Evolutionary conservation across 345 rosid genomes (phyloP), one percentile per base, ranked within the genome.

Genomic region (Turritis glabra): DNA sequence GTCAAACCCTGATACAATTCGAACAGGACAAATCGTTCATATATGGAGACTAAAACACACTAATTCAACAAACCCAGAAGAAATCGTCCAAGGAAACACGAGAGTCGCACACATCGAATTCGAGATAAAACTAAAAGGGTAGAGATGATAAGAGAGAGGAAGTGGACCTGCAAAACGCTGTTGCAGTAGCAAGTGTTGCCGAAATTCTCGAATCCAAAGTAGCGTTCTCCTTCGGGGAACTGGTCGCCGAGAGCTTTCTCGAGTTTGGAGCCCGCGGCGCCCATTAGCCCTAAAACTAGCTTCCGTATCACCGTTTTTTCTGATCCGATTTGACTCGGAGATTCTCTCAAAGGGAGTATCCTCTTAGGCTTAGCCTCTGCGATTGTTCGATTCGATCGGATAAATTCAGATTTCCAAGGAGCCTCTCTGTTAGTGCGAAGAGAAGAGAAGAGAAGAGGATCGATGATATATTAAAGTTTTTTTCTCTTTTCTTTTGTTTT

Each of bases 241-340:
- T 90, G 97, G 82, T 95, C 99, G 79, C 99, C 98, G 38, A 95
- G 87, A 77, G 99, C 99, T 81, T 95, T 95, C 92, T 95, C 99
- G 75, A 95, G 98, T 83, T 89, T 95, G 46, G 99, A 95, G 61
- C 98, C 99, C 51, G 98, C 96, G 53, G 96, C 98, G 12, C 99
- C 99, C 99, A 95, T 95, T 22, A 77, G 58, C 65, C 66, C 70
- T 77, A 71, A 19, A 37, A 64, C 73, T 69, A 68, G 26, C 72
- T 44, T 60, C 47, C 75, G 71, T 62, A 74, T 23, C 74, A 79
- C 85, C 77, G 75, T 77, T 3, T 37, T 57, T 40, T 44, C 71
- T 56, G 83, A 80, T 76, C 65, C 64, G 80, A 79, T 80, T 70
- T 64, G 35, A 78, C 79, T 61, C 82, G 50, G 72, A 58, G 68